A percentile compares a stretch with the other conserved stretches of the same genome.
These are phyloP conservation scores for Lactarius trivialis DNA, from an alignment of 768 basidiomycete species.

Conservation along the genomic window DNA sequence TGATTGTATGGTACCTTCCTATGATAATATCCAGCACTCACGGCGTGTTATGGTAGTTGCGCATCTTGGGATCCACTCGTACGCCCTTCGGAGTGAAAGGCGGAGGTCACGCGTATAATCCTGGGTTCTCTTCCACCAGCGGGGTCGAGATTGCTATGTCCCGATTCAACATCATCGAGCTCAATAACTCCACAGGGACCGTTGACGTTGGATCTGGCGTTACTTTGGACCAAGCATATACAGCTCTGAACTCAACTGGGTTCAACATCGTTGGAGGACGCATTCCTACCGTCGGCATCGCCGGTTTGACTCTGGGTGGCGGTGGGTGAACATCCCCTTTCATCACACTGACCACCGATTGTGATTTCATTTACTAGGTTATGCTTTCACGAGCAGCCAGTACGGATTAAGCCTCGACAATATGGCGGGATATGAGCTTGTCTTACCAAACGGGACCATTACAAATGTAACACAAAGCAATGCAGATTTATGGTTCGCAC, in stretches of 20 bases:
- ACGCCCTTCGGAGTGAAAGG: no score
- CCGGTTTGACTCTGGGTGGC: conserved; percentile 14
- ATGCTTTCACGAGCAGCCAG: no score
- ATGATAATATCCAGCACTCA: no score
- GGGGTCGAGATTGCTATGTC: conserved; percentile 27
- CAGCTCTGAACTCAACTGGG: conserved; percentile 10
- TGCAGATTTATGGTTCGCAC: background rate
- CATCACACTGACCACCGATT: no score
- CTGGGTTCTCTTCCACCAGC: conserved; percentile 26
- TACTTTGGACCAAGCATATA: conserved; percentile 27
- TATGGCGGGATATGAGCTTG: conserved; percentile 27
- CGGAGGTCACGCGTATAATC: conserved; percentile 22
- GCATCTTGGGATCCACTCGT: conserved; percentile 12
- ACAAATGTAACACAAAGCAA: background rate
- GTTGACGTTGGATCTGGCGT: conserved; percentile 25
- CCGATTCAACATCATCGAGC: conserved; percentile 15
- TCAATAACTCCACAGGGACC: conserved; percentile 3
- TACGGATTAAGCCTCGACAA: conserved; percentile 25
- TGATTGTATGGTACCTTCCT: conserved; percentile 10
- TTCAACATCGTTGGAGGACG: conserved; percentile 25
- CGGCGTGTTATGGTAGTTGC: background rate
- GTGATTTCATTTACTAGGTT: no score
- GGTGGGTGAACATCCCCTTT: no score
- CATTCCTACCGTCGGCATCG: conserved; percentile 23
- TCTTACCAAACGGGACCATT: conserved; percentile 29